These are phyloP conservation scores for Chaetomidium leptoderma DNA, from an alignment of 495 filamentous ascomycete genomes.

Conservation along the genomic window DNA sequence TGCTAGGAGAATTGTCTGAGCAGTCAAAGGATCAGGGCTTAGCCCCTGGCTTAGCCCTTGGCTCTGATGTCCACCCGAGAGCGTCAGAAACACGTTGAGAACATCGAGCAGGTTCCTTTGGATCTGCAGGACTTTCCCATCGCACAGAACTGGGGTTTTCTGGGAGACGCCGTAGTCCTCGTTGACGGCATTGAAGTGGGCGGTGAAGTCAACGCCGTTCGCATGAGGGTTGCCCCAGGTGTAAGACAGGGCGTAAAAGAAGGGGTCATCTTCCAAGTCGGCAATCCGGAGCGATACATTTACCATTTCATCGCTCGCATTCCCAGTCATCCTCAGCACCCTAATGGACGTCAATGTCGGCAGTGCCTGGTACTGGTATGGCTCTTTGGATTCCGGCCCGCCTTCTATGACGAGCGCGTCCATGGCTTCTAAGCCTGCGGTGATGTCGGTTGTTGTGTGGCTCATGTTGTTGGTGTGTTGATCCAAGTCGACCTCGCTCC, in stretches of 20 bases:
- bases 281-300: neutral
- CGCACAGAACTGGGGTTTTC: neutral
- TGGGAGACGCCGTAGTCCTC: neutral
- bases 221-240: slow-evolving; percentile 17
- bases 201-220: slow-evolving; percentile 14
- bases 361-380: neutral
- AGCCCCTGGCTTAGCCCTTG: neutral
- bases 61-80: too few species aligned
- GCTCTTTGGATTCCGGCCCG: neutral
- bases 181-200: slow-evolving; percentile 9
- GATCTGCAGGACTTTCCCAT: neutral
- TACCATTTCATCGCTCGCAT: neutral
- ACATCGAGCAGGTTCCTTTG: slow-evolving; percentile 9
- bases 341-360: slow-evolving; percentile 2
- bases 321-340: neutral
- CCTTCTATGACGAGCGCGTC: neutral
- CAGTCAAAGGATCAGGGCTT: too few species aligned
- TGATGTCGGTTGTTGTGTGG: too few species aligned
- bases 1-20: neutral
- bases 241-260: slow-evolving; percentile 8
- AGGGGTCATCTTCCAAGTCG: slow-evolving; percentile 8
- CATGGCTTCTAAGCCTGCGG: too few species aligned
- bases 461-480: too few species aligned
- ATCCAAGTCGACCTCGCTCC: too few species aligned
- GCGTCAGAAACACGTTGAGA: neutral